These are phyloP conservation scores for Mycena filopes DNA, from an alignment of 768 basidiomycete species.

Conservation along the genomic window DNA sequence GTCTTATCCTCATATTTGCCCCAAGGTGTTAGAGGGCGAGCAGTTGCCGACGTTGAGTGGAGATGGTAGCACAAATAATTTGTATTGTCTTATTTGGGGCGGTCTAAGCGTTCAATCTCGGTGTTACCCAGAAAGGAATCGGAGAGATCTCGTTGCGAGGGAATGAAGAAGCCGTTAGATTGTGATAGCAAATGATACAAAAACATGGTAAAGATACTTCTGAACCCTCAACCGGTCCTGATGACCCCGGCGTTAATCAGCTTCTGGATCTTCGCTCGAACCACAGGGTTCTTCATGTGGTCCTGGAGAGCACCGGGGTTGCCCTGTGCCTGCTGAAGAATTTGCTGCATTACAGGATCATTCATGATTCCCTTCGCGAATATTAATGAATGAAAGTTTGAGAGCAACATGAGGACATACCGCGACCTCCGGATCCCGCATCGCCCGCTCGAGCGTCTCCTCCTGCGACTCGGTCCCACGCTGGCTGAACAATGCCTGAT, in stretches of 20 bases:
- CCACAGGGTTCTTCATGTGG: constrained; percentile 93
- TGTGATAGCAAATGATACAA: constrained; percentile 20
- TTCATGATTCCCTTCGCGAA: constrained; percentile 76
- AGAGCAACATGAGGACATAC: constrained; percentile 55
- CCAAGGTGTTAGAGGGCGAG: constrained; percentile 79
- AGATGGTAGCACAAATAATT: constrained; percentile 62
- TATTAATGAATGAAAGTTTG: constrained; percentile 14
- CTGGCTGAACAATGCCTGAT: constrained; percentile 81
- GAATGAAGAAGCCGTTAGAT: neutral
- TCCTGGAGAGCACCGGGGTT: constrained; percentile 92
- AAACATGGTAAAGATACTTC: constrained; percentile 1
- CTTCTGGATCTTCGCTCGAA: constrained; percentile 87
- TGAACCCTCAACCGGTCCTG: constrained; percentile 70
- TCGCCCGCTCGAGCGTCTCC: constrained; percentile 91
- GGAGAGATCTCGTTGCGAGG: neutral
- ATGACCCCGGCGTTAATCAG: constrained; percentile 94
- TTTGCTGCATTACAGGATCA: constrained; percentile 94
- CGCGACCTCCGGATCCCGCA: constrained; percentile 97
- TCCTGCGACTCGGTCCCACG: constrained; percentile 90
- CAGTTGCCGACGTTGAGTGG: constrained; percentile 78
- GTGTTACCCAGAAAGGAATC: neutral
- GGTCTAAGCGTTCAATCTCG: constrained; percentile 11
- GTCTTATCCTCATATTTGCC: too few relatives aligned
- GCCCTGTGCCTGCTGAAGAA: constrained; percentile 92
- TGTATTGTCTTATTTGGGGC: too few relatives aligned